These are phyloP conservation scores for Neofusicoccum parvum DNA, from an alignment of 2,329 filamentous ascomycete genomes.

Conservation along the genomic window DNA sequence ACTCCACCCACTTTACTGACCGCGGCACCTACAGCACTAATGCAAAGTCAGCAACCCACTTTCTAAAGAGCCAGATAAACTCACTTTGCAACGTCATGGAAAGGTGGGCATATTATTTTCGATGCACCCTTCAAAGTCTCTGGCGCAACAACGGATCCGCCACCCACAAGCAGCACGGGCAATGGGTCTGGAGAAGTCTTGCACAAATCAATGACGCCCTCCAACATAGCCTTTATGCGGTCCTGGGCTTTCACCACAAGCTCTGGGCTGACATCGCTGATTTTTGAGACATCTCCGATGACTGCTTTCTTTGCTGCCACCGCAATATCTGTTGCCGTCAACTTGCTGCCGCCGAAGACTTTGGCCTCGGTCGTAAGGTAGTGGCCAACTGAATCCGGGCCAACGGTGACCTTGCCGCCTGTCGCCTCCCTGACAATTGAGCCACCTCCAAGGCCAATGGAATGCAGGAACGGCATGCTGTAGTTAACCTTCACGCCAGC, in stretches of 20 bases:
- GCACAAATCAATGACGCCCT: slow-evolving; percentile 62
- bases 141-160: slow-evolving; percentile 62
- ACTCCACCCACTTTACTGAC: slow-evolving; percentile 22
- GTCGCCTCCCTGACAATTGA: slow-evolving; percentile 52
- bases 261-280: slow-evolving; percentile 33
- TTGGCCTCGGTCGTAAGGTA: slow-evolving; percentile 57
- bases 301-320: slow-evolving; percentile 41
- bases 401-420: slow-evolving; percentile 49
- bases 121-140: slow-evolving; percentile 59
- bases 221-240: slow-evolving; percentile 55
- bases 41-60: slow-evolving; percentile 14
- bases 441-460: slow-evolving; percentile 61
- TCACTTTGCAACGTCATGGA: slow-evolving; percentile 19
- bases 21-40: slow-evolving; percentile 21
- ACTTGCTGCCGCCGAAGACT: slow-evolving; percentile 58
- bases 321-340: slow-evolving; percentile 62
- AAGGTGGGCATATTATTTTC: slow-evolving; percentile 47
- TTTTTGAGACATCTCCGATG: slow-evolving; percentile 49
- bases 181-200: slow-evolving; percentile 64
- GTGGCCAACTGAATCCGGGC: slow-evolving; percentile 65
- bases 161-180: slow-evolving; percentile 64
- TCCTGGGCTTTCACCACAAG: slow-evolving; percentile 28
- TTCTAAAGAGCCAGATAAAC: slow-evolving; percentile 36
- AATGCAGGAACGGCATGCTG: slow-evolving; percentile 22
- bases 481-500: slow-evolving; percentile 64